Conservation (phyloP, 768 basidiomycete genomes). For the Boletus tylopilopsis region DNA sequence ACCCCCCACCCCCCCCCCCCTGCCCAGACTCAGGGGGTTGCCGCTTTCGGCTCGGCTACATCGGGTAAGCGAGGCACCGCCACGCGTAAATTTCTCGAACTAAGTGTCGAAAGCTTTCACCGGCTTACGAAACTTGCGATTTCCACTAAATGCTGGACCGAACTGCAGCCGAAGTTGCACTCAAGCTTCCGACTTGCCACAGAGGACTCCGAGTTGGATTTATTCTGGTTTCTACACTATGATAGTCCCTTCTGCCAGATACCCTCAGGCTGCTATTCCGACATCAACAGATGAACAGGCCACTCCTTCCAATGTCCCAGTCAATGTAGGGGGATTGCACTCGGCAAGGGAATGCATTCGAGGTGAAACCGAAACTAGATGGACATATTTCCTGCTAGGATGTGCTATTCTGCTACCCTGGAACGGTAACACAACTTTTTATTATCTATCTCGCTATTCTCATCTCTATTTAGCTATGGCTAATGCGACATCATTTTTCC, state of each 20-base stretch:
- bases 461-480: neutral
- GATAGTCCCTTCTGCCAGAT: neutral
- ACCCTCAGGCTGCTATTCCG: neutral
- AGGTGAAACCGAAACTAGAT: neutral
- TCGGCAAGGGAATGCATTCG: neutral
- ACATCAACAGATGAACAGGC: neutral
- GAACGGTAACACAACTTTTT: neutral
- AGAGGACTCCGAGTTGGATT: too few species aligned
- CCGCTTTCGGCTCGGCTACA: too few species aligned
- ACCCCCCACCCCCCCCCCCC: too few species aligned
- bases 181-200: neutral
- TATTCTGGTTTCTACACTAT: neutral
- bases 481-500: neutral
- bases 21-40: too few species aligned
- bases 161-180: neutral
- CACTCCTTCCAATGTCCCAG: neutral
- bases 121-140: neutral
- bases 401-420: neutral
- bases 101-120: too few species aligned
- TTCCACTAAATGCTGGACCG: neutral
- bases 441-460: neutral
- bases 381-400: conserved; percentile 1
- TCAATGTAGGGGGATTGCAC: neutral
- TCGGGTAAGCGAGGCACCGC: too few species aligned
- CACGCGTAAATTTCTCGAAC: too few species aligned